Evolutionary conservation across 441 rosid species (phyloP).

Genomic region (Cnidoscolus chayamansa): DNA sequence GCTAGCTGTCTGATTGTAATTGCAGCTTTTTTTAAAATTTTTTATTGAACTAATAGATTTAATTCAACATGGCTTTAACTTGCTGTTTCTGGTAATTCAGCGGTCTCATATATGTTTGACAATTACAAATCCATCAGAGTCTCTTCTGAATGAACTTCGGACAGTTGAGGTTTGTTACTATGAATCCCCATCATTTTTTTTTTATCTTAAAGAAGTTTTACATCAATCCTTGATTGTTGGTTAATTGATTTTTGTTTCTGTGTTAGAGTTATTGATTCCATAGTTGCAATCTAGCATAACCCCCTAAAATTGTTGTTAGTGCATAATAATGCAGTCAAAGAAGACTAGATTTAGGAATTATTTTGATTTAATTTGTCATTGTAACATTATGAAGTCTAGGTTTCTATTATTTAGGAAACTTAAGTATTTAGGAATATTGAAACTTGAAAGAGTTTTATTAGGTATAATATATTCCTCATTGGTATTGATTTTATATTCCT

Average conservation of each 20-base stretch:
- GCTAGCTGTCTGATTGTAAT: conserved; percentile 16
- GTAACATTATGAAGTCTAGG: too few relatives aligned
- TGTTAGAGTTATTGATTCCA: not conserved
- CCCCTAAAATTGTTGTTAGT: not conserved
- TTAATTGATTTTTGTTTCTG: not conserved
- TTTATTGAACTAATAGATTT: not conserved
- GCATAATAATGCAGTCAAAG: too few relatives aligned
- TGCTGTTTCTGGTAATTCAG: conserved; percentile 43
- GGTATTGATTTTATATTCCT: too few relatives aligned
- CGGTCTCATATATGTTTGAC: conserved; percentile 76
- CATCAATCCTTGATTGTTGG: not conserved
- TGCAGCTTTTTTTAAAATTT: conserved; percentile 4
- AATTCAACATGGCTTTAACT: conserved; percentile 17
- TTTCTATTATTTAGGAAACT: too few relatives aligned
- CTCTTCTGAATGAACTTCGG: conserved; percentile 87
- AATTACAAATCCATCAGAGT: conserved; percentile 90
- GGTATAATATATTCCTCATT: too few relatives aligned
- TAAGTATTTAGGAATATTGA: too few relatives aligned
- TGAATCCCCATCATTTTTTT: conserved; percentile 14
- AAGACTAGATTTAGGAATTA: too few relatives aligned
- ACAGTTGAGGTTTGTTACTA: conserved; percentile 79
- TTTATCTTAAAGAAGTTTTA: conserved; percentile 1
- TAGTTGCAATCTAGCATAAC: not conserved
- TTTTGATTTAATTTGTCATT: too few relatives aligned
- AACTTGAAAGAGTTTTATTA: too few relatives aligned